Base-by-base conservation (phyloP, 306 rosid species). In the Malus asiatica region DNA sequence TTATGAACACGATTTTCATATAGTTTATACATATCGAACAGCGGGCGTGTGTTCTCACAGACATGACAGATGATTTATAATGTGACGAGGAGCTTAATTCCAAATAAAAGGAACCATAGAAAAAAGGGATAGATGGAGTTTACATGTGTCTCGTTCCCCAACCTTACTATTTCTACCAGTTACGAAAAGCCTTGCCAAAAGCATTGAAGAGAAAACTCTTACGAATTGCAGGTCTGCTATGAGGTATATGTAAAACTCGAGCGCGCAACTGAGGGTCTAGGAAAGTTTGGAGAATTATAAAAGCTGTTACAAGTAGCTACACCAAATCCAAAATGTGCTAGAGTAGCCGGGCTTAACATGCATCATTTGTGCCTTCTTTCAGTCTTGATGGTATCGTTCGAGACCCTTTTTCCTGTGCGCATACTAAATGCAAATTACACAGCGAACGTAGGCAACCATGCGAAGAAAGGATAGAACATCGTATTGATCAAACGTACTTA, bases 321-420 rank as follows among this genome's bases (percentile, higher is more conserved):
- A 79, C 63, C 66, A 66, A 35, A 80, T 73, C 66, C 70, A 72
- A 72, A 64, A 81, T 65, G 76, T 60, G 76, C 80, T 77, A 42
- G 76, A 68, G 84, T 73, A 78, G 25, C 55, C 62, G 40, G 80
- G 84, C 77, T 75, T 60, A 52, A 63, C 40, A 71, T 77, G 33
- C 78, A 68, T 83, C 84, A 84, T 18, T 79, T 42, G 78, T 72
- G 77, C 72, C 76, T 27, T 75, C 75, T 82, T 78, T 58, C 74
- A 38, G 70, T 78, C 81, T 75, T 84, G 58, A 40, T 42, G 84
- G 81, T 66, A 32, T 83, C 83, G 46, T 52, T 82, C 61, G 40
- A 46, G 70, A 52, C 60, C 68, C 76, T 74, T 78, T 71, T 72
- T 59, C 77, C 87, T 23, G 67, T 75, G 71, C 52, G 58, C 77